phyloP scores from a whole-genome alignment of 805 yeast genomes.

The Lipomyces yamadae region DNA sequence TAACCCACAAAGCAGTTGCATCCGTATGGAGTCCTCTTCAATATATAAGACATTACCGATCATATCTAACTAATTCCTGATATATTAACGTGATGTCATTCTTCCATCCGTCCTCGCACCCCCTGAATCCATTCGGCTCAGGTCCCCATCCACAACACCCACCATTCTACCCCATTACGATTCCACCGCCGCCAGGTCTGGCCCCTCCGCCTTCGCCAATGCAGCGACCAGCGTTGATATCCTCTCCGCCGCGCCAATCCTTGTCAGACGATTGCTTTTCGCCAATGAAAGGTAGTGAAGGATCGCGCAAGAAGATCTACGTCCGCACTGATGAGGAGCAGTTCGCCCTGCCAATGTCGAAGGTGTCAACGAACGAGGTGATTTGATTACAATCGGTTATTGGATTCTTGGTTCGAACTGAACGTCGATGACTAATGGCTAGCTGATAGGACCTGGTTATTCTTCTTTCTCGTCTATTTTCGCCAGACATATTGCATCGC shows the following conservation, averaged over 20 bases:
- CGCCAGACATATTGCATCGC: slow-evolving; percentile 30
- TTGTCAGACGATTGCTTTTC: not conserved
- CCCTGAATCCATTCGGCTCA: slow-evolving; percentile 31
- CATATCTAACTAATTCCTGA: not conserved
- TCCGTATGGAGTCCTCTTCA: not conserved
- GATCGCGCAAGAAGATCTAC: slow-evolving; percentile 25
- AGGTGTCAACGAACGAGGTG: slow-evolving; percentile 33
- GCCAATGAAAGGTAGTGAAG: not conserved
- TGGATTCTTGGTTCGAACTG: not conserved
- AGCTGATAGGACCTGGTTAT: slow-evolving; percentile 22
- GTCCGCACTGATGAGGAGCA: slow-evolving; percentile 35
- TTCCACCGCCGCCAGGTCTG: slow-evolving; percentile 9
- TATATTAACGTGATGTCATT: slow-evolving; percentile 23
- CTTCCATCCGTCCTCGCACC: slow-evolving; percentile 32
- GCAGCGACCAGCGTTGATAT: not conserved
- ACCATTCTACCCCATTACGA: slow-evolving; percentile 3
- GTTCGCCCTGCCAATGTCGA: slow-evolving; percentile 32
- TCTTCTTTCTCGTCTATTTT: slow-evolving; percentile 24
- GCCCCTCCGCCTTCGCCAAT: slow-evolving; percentile 5
- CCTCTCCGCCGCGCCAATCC: slow-evolving; percentile 1
- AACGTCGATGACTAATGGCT: not conserved
- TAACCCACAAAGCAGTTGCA: not conserved
- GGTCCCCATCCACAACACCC: slow-evolving; percentile 14
- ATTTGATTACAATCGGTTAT: not conserved
- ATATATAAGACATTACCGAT: not conserved